Percentiles rank a stretch among this genome's conserved stretches.
phyloP scores from a whole-genome alignment of 1,139 yeast species.

The Starmera stellimalicola region DNA sequence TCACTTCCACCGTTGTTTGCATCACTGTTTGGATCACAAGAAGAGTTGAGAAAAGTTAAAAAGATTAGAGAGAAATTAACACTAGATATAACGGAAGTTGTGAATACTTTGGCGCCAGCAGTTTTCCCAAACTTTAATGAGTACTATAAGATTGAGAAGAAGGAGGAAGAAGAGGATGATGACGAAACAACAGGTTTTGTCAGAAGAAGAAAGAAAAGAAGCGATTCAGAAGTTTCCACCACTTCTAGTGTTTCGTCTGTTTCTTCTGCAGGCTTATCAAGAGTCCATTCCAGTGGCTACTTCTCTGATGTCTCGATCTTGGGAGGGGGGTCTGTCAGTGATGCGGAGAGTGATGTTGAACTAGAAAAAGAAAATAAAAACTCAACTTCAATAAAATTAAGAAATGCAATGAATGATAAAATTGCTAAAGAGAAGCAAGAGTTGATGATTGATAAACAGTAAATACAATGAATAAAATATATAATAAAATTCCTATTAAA shows the following conservation, averaged over 20 bases:
- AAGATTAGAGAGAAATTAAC: conserved; percentile 40
- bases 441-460: neutral
- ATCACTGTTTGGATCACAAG: conserved; percentile 40
- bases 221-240: conserved; percentile 20
- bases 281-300: conserved; percentile 29
- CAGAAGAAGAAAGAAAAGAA: neutral
- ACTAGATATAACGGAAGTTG: conserved; percentile 42
- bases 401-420: conserved; percentile 11
- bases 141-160: conserved; percentile 1
- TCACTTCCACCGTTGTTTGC: conserved; percentile 55
- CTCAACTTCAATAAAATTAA: conserved; percentile 8
- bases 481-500: neutral
- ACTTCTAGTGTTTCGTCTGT: conserved; percentile 20
- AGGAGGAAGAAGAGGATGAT: conserved; percentile 4
- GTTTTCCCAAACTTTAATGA: conserved; percentile 34
- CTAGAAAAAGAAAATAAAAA: conserved; percentile 2
- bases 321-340: conserved; percentile 19
- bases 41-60: conserved; percentile 38
- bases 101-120: conserved; percentile 53
- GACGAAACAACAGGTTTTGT: conserved; percentile 2
- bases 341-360: conserved; percentile 2
- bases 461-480: neutral
- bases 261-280: conserved; percentile 25
- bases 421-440: neutral
- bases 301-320: conserved; percentile 27